phyloP scores from a whole-genome alignment of 2,329 filamentous ascomycete species.

The Claviceps fusiformis region DNA sequence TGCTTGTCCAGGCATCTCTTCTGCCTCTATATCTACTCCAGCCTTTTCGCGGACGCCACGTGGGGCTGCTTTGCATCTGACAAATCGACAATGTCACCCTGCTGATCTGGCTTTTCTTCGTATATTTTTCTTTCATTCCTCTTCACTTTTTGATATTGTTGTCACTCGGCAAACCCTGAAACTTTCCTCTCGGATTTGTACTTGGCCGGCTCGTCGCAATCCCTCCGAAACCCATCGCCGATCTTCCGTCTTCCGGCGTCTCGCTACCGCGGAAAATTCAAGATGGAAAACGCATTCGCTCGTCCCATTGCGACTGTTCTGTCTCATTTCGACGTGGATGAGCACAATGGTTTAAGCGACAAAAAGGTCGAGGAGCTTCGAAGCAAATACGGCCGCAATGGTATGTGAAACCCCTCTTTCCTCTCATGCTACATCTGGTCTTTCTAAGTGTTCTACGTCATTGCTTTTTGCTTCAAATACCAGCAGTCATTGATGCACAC shows the following conservation, averaged over 20 bases:
- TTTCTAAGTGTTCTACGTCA: neutral
- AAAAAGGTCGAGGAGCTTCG: constrained; percentile 42
- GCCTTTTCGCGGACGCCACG: constrained; percentile 16
- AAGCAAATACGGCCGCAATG: constrained; percentile 51
- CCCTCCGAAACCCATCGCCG: neutral
- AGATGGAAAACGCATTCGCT: constrained; percentile 52
- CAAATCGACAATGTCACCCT: constrained; percentile 16
- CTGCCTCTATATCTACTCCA: constrained; percentile 2
- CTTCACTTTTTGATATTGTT: neutral
- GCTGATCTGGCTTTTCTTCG: constrained; percentile 3
- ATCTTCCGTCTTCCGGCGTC: constrained; percentile 1
- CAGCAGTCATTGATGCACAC: neutral
- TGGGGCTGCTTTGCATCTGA: constrained; percentile 17
- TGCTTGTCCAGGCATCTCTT: neutral
- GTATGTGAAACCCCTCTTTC: constrained; percentile 28
- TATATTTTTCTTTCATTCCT: neutral
- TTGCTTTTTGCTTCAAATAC: neutral
- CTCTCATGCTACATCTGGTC: neutral
- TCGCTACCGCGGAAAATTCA: constrained; percentile 7
- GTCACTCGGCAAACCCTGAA: neutral
- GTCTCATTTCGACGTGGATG: constrained; percentile 42
- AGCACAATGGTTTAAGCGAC: constrained; percentile 40
- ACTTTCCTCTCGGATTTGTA: neutral
- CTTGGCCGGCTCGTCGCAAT: constrained; percentile 3
- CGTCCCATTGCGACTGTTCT: constrained; percentile 45